Percentiles rank a stretch among this genome's conserved stretches.
Evolutionary conservation across 1,284 basidiomycete species (phyloP).

Genomic region (Porogramme epimiltina): DNA sequence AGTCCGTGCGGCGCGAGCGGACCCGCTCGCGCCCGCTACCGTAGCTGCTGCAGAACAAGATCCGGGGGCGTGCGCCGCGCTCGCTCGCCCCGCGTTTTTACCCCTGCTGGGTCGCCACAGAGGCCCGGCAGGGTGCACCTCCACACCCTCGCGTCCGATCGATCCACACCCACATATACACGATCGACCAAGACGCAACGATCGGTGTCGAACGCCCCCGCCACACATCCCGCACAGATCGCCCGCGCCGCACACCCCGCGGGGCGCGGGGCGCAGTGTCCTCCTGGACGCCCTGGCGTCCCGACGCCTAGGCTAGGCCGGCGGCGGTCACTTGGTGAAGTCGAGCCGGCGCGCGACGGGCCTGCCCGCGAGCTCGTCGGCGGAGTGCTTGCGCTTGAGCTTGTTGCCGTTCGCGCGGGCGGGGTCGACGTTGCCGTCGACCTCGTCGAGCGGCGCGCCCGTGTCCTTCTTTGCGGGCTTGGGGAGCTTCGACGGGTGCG

Average conservation of each 20-base stretch:
- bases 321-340: conserved; percentile 34
- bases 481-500: conserved; percentile 81
- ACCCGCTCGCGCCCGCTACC: background rate
- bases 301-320: no score
- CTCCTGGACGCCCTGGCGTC: no score
- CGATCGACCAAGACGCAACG: no score
- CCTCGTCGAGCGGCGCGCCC: conserved; percentile 65
- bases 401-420: conserved; percentile 43
- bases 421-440: conserved; percentile 69
- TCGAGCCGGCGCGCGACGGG: conserved; percentile 51
- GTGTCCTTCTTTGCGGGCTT: conserved; percentile 63
- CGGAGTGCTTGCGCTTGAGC: conserved; percentile 51
- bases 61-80: background rate
- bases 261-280: no score
- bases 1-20: conserved; percentile 16
- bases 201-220: no score
- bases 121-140: conserved; percentile 1
- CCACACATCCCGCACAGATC: no score
- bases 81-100: background rate
- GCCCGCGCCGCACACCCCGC: no score
- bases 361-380: conserved; percentile 39
- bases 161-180: no score
- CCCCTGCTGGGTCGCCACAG: background rate
- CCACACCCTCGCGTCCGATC: background rate
- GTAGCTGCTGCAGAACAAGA: conserved; percentile 10